Percentiles rank a stretch among this genome's conserved stretches.
phyloP scores from a whole-genome alignment of 129 eudicot genomes.

The Scalesia atractyloides region DNA sequence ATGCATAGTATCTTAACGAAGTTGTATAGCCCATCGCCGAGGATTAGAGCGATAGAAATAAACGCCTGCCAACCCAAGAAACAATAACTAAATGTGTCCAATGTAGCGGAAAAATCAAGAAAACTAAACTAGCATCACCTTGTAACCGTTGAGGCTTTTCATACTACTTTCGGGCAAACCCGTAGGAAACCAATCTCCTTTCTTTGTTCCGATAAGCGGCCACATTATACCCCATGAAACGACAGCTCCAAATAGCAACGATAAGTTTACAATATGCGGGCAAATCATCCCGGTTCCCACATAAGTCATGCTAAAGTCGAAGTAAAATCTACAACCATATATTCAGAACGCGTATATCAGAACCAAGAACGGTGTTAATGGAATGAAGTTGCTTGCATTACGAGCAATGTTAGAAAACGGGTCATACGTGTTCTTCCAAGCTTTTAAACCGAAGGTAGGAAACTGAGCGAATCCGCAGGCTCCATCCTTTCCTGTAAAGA shows the following conservation, averaged over 20 bases:
- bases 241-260: conserved; percentile 80
- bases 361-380: background rate
- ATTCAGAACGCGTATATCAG: background rate
- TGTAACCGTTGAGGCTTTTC: conserved; percentile 85
- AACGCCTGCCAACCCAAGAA: conserved; percentile 58
- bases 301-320: conserved; percentile 88
- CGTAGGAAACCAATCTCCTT: conserved; percentile 79
- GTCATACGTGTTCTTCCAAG: conserved; percentile 54
- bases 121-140: conserved; percentile 45
- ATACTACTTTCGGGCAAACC: conserved; percentile 67
- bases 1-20: conserved; percentile 55
- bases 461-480: conserved; percentile 63
- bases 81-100: conserved; percentile 14
- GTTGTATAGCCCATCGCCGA: conserved; percentile 86
- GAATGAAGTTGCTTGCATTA: background rate
- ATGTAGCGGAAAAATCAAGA: background rate
- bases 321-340: conserved; percentile 63
- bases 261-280: conserved; percentile 83
- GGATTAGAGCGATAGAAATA: conserved; percentile 68
- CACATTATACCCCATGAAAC: conserved; percentile 97
- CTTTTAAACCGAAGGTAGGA: conserved; percentile 62
- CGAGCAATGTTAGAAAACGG: background rate
- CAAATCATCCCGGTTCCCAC: conserved; percentile 98
- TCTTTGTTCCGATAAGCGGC: conserved; percentile 60
- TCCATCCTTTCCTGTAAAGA: conserved; percentile 63